These are phyloP conservation scores for Xylaria sp. DNA, from an alignment of 2,329 filamentous ascomycete genomes.

Conservation along the genomic window DNA sequence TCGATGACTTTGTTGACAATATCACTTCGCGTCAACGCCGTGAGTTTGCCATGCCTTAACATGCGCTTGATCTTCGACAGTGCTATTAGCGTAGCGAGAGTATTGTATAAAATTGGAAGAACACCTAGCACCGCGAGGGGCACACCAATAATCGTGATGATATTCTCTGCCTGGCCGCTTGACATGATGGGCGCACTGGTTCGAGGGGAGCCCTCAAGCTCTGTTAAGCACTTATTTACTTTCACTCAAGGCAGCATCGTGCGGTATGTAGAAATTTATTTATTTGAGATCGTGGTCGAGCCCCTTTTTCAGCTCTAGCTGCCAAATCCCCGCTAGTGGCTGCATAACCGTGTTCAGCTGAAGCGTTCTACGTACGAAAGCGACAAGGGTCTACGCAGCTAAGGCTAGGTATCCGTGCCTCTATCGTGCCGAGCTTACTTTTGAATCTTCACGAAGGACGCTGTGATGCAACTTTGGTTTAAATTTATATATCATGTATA, in stretches of 20 bases:
- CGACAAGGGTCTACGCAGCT: constrained; percentile 10
- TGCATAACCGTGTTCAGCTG: constrained; percentile 34
- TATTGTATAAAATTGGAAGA: constrained; percentile 74
- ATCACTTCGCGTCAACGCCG: constrained; percentile 69
- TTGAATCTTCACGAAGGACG: not conserved
- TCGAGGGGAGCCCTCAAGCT: not conserved
- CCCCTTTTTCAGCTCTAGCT: constrained; percentile 39
- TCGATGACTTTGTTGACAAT: constrained; percentile 74
- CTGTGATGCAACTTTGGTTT: not conserved
- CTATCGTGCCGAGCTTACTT: not conserved
- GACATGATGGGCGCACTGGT: constrained; percentile 26
- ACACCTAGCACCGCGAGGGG: constrained; percentile 69
- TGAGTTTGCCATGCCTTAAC: constrained; percentile 65
- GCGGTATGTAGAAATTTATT: constrained; percentile 13
- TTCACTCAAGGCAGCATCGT: constrained; percentile 8
- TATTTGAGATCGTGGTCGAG: constrained; percentile 11
- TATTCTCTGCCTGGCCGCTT: constrained; percentile 52
- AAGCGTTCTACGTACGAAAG: constrained; percentile 12
- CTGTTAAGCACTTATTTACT: not conserved
- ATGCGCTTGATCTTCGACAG: constrained; percentile 69
- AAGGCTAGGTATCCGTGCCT: not conserved
- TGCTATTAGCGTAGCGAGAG: constrained; percentile 66
- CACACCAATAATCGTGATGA: constrained; percentile 67
- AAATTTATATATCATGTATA: not conserved
- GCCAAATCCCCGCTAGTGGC: constrained; percentile 31